phyloP scores from a whole-genome alignment of 345 rosid species.

The Cardamine chenopodiifolia region DNA sequence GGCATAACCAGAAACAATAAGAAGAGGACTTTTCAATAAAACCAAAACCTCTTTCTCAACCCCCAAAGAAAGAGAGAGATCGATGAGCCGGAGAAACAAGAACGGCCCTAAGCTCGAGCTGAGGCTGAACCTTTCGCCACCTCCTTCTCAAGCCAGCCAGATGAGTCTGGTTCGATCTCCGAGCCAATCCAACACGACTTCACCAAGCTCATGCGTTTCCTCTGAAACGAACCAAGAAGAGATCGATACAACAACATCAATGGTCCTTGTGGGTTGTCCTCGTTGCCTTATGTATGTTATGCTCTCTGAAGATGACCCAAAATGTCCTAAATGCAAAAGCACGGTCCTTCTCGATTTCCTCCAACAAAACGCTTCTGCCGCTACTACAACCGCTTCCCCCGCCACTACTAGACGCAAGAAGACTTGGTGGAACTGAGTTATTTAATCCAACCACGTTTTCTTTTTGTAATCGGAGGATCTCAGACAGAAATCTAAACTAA shows the following conservation, averaged over 20 bases:
- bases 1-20: conserved; percentile 46
- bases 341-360: conserved; percentile 79
- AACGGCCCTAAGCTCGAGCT: conserved; percentile 68
- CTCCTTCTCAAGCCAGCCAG: conserved; percentile 48
- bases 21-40: conserved; percentile 22
- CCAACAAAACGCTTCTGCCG: conserved; percentile 39
- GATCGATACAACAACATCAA: conserved; percentile 54
- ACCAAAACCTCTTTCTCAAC: conserved; percentile 21
- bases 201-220: conserved; percentile 92
- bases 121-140: conserved; percentile 86
- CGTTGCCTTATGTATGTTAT: conserved; percentile 88
- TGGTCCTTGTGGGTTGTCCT: conserved; percentile 95
- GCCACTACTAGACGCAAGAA: conserved; percentile 27
- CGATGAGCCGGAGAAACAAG: conserved; percentile 67
- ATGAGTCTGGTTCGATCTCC: conserved; percentile 58
- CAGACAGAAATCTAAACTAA: conserved; percentile 10
- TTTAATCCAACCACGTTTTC: conserved; percentile 20
- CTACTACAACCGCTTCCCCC: conserved; percentile 8
- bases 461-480: neutral
- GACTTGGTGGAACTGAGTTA: conserved; percentile 19
- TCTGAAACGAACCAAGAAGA: conserved; percentile 70
- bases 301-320: conserved; percentile 75
- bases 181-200: conserved; percentile 61
- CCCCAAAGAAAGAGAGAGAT: conserved; percentile 1
- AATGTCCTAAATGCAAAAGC: conserved; percentile 88